These are phyloP conservation scores for Trichocomaceae sp. DNA, from an alignment of 2,329 filamentous ascomycete species.

Conservation along the genomic window DNA sequence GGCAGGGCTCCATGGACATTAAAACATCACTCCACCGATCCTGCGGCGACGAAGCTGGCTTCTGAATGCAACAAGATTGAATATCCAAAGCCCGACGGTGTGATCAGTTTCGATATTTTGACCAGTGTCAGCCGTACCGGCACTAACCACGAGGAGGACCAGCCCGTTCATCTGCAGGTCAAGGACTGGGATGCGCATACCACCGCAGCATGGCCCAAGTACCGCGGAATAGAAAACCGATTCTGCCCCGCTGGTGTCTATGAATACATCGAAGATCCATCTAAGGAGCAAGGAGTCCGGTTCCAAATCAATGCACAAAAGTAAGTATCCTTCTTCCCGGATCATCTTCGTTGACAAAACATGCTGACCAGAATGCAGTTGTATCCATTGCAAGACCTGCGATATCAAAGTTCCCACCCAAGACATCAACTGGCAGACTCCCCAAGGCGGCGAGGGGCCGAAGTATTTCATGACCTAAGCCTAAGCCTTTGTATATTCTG, in stretches of 20 bases:
- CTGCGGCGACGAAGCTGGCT: slow-evolving; percentile 70
- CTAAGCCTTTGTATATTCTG: slow-evolving; percentile 18
- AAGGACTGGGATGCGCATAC: slow-evolving; percentile 92
- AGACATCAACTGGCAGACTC: slow-evolving; percentile 96
- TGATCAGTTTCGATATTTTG: slow-evolving; percentile 91
- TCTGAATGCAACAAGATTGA: slow-evolving; percentile 81
- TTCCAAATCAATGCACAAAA: slow-evolving; percentile 99
- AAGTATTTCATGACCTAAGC: slow-evolving; percentile 58
- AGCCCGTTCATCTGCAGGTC: slow-evolving; percentile 92
- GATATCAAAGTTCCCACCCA: slow-evolving; percentile 97
- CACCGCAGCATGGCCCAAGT: slow-evolving; percentile 72
- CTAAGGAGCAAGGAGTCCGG: slow-evolving; percentile 77
- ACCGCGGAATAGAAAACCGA: slow-evolving; percentile 87
- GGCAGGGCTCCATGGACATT: slow-evolving; percentile 88
- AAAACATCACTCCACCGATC: slow-evolving; percentile 72
- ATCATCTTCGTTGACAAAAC: neutral
- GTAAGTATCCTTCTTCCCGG: slow-evolving; percentile 50
- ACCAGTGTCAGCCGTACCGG: slow-evolving; percentile 92
- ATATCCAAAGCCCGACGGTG: slow-evolving; percentile 92
- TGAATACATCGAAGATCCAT: slow-evolving; percentile 90
- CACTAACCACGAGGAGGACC: slow-evolving; percentile 97
- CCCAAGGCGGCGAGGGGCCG: slow-evolving; percentile 76
- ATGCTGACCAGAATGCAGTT: slow-evolving; percentile 50
- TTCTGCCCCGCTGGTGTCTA: slow-evolving; percentile 98
- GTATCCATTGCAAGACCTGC: slow-evolving; percentile 99